Evolutionary conservation across 208 protist species (phyloP).

Genomic region (Endotrypanum monterogeii): DNA sequence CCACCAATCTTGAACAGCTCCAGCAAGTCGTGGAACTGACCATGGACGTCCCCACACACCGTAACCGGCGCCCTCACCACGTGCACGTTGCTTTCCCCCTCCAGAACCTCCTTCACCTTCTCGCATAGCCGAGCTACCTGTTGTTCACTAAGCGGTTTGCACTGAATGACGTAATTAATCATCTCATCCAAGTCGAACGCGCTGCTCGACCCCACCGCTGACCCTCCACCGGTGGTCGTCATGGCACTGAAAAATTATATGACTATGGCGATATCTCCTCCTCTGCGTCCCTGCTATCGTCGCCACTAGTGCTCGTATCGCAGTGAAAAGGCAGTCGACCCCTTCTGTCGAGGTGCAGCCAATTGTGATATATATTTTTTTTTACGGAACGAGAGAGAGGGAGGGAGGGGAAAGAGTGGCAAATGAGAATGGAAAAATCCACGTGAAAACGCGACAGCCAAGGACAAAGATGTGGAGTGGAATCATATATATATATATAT

Average conservation of each 20-base stretch:
- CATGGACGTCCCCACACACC: conserved; percentile 96
- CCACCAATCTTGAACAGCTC: conserved; percentile 98
- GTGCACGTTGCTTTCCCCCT: conserved; percentile 94
- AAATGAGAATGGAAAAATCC: background rate
- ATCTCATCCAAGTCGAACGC: conserved; percentile 88
- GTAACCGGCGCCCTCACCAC: conserved; percentile 90
- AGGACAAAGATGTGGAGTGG: background rate
- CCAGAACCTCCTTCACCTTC: conserved; percentile 92
- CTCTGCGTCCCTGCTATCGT: background rate
- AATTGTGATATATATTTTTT: too few relatives aligned
- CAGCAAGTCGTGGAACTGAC: conserved; percentile 98
- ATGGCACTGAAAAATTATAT: conserved; percentile 9
- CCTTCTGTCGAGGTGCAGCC: background rate
- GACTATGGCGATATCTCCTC: background rate
- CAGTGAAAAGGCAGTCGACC: background rate
- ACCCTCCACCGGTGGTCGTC: conserved; percentile 26
- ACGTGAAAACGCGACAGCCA: background rate
- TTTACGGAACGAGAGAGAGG: background rate
- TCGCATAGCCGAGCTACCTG: conserved; percentile 89
- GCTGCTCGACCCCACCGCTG: conserved; percentile 30
- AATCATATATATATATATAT: conserved; percentile 6
- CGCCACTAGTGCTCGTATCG: background rate
- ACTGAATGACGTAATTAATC: conserved; percentile 87
- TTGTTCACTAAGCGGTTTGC: conserved; percentile 87
- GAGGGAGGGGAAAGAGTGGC: background rate